Evolutionary conservation across 2,329 filamentous ascomycete genomes (phyloP).

Genomic region (Corniculantispora saksenae): DNA sequence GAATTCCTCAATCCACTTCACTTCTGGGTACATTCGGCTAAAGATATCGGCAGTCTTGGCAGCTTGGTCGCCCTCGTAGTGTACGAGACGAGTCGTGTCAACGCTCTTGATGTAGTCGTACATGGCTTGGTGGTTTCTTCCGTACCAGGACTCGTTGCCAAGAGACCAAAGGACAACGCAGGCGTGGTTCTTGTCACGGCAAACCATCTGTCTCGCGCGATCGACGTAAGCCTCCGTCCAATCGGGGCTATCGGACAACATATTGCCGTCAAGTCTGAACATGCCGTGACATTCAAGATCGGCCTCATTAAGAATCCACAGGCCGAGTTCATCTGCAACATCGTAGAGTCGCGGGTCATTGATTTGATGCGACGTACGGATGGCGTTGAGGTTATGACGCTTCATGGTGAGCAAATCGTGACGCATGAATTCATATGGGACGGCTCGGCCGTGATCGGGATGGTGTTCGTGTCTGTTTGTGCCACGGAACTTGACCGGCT

Average conservation of each 20-base stretch:
- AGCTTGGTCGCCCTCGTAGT: slow-evolving; percentile 64
- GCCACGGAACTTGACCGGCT: slow-evolving; percentile 64
- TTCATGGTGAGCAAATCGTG: slow-evolving; percentile 68
- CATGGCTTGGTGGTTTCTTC: slow-evolving; percentile 68
- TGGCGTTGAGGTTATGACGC: slow-evolving; percentile 67
- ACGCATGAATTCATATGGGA: slow-evolving; percentile 61
- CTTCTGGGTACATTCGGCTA: slow-evolving; percentile 64
- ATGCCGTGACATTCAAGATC: slow-evolving; percentile 59
- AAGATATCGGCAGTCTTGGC: slow-evolving; percentile 63
- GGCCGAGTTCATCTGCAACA: slow-evolving; percentile 62
- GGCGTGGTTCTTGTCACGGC: slow-evolving; percentile 60
- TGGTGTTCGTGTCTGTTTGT: slow-evolving; percentile 74
- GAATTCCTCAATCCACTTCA: slow-evolving; percentile 45
- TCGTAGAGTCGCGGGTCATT: slow-evolving; percentile 63
- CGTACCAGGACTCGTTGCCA: slow-evolving; percentile 72
- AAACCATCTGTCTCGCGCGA: slow-evolving; percentile 63
- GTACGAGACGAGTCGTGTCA: slow-evolving; percentile 60
- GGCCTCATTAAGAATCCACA: slow-evolving; percentile 63
- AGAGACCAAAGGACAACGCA: slow-evolving; percentile 71
- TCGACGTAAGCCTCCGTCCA: slow-evolving; percentile 69
- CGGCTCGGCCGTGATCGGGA: slow-evolving; percentile 60
- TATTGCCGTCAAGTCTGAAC: slow-evolving; percentile 39
- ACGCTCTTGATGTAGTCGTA: slow-evolving; percentile 60
- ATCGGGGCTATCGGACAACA: slow-evolving; percentile 58
- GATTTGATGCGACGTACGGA: slow-evolving; percentile 68